Conservation (phyloP, 495 filamentous ascomycete genomes). For the Diplogelasinospora grovesii region DNA sequence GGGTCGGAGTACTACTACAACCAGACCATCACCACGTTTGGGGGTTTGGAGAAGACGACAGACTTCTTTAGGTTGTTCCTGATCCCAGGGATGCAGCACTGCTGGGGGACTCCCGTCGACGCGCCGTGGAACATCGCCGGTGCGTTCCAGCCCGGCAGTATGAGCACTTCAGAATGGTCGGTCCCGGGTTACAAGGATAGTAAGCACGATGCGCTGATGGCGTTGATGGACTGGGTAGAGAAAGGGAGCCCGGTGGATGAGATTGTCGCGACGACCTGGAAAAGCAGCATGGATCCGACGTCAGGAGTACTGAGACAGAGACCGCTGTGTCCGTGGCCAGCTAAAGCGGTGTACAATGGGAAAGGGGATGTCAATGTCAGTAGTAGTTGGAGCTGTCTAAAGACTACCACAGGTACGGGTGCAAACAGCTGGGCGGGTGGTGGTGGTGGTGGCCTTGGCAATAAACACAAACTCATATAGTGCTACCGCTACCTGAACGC, state of each 20-base stretch:
- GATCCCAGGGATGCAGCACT: conserved; percentile 40
- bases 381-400: conserved; percentile 11
- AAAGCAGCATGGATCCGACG: conserved; percentile 20
- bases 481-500: too few species aligned
- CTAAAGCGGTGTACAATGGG: conserved; percentile 21
- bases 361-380: conserved; percentile 8
- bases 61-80: conserved; percentile 37
- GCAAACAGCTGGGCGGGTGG: too few species aligned
- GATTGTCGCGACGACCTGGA: conserved; percentile 40
- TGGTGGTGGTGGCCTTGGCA: neutral
- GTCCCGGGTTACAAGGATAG: conserved; percentile 37
- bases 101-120: conserved; percentile 26
- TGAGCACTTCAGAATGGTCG: conserved; percentile 16
- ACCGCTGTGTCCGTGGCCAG: conserved; percentile 40
- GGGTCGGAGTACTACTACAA: conserved; percentile 41
- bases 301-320: conserved; percentile 36
- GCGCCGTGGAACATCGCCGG: conserved; percentile 43
- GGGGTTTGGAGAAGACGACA: conserved; percentile 1
- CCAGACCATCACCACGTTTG: conserved; percentile 17
- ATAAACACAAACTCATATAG: too few species aligned
- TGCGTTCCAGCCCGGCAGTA: conserved; percentile 26
- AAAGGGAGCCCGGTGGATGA: conserved; percentile 30
- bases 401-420: too few species aligned
- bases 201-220: conserved; percentile 40
- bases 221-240: conserved; percentile 51